Evolutionary conservation across 768 basidiomycete species (phyloP).

Genomic region (Serendipita vermifera): DNA sequence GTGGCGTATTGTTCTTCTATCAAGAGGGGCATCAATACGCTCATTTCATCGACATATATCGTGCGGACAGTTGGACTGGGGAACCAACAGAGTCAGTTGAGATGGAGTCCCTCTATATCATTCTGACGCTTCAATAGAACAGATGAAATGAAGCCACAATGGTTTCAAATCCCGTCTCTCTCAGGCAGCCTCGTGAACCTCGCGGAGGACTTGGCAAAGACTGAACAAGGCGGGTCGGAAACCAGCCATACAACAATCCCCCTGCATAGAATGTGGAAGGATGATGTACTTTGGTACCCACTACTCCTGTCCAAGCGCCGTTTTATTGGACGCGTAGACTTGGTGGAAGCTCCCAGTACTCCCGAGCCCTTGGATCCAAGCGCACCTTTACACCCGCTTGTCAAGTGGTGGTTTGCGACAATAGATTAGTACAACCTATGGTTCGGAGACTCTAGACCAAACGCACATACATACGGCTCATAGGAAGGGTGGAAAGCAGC

Average conservation of each 20-base stretch:
- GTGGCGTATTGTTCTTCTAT: slow-evolving; percentile 54
- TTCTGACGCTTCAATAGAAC: slow-evolving; percentile 35
- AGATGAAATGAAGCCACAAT: slow-evolving; percentile 78
- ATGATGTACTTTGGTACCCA: slow-evolving; percentile 59
- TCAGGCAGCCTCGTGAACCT: not conserved
- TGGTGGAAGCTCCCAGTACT: not conserved
- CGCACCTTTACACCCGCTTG: not conserved
- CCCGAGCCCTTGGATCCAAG: not conserved
- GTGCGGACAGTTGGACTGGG: slow-evolving; percentile 48
- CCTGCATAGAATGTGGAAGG: slow-evolving; percentile 47
- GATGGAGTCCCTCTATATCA: too few species aligned
- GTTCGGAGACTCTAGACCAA: too few species aligned
- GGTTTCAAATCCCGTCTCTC: slow-evolving; percentile 40
- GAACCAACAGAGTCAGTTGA: slow-evolving; percentile 48
- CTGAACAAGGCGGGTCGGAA: slow-evolving; percentile 8
- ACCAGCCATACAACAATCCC: slow-evolving; percentile 27
- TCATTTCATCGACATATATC: slow-evolving; percentile 62
- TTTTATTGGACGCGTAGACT: slow-evolving; percentile 40
- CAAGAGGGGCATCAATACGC: slow-evolving; percentile 41
- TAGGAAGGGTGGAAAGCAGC: not conserved
- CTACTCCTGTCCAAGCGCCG: slow-evolving; percentile 32
- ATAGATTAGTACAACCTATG: not conserved
- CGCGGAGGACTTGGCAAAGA: slow-evolving; percentile 1
- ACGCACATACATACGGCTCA: too few species aligned
- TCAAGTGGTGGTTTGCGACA: slow-evolving; percentile 5